Evolutionary conservation across 768 basidiomycete genomes (phyloP), one percentile per base, ranked within the genome.

Genomic region (Inosperma sp.): DNA sequence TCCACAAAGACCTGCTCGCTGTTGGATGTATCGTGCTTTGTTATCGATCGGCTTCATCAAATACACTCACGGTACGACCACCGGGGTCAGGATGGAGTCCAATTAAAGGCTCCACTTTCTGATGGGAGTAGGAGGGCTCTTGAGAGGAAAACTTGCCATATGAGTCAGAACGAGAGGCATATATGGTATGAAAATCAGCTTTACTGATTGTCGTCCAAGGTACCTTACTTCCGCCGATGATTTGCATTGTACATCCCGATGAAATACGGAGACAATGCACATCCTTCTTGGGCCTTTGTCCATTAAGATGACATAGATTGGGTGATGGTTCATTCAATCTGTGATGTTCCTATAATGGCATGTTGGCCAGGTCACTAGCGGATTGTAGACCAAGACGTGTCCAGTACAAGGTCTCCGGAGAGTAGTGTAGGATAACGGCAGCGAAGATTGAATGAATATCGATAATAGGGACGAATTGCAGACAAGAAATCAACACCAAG

Each of bases 51-150:
- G 49, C 22, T 30, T 25, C 14, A 16, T 9, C 6, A 35, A 27
- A 48, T 48, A 21, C 19, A 48, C 30, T 35, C 33, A 47, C 19
- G 30, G 22, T 46, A 10, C 19, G 7, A 34, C 13, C 42, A 43
- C 42, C 42, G 17, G 16, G 9, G 16, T 27, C 42, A 25, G 23
- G 30, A 27, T 43, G 42, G 42, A 29, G 30, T 34, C 33, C 49
- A 51, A 33, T 49, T 41, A 41, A 41, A 19, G 8, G 36, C 48
- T 41, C 27, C 34, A 37, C 47, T 19, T 49, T 49, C 29, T 49
- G 39, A 46, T 46, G 23, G 46, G 43, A 23, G 29, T 29, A 34
- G 31, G 39, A 33, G 30, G 49, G 49, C 17, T 31, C 21, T 23
- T 43, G 37, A 37, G 46, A 26, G 27, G 16, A 27, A 48, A 35